These are phyloP conservation scores for Fusarium liriodendri DNA, from an alignment of 2,329 filamentous ascomycete genomes.

Conservation along the genomic window DNA sequence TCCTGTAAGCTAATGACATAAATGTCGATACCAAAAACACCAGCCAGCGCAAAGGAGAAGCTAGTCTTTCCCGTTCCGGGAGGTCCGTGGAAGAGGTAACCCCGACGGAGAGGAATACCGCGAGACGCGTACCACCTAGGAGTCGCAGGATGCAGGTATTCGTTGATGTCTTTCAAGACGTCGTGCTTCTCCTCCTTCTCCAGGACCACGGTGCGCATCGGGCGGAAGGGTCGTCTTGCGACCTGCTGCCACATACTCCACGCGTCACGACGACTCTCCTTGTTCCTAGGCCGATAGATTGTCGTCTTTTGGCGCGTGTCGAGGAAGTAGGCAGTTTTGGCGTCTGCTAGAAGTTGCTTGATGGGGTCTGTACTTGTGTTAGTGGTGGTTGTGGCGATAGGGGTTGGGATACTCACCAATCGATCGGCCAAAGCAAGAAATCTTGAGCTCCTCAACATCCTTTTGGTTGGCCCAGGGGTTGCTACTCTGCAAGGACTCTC, in stretches of 20 bases:
- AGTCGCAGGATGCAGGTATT: slow-evolving; percentile 78
- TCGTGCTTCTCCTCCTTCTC: slow-evolving; percentile 73
- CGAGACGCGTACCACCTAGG: slow-evolving; percentile 79
- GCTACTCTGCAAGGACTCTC: slow-evolving; percentile 54
- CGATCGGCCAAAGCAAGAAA: slow-evolving; percentile 66
- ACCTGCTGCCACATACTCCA: slow-evolving; percentile 65
- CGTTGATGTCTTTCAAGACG: slow-evolving; percentile 78
- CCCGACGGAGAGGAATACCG: slow-evolving; percentile 80
- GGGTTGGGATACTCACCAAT: slow-evolving; percentile 39
- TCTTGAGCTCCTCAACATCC: slow-evolving; percentile 63
- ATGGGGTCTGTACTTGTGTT: slow-evolving; percentile 56
- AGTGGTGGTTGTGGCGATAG: neutral
- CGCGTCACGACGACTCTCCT: slow-evolving; percentile 58
- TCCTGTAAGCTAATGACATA: slow-evolving; percentile 70
- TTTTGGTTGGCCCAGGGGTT: slow-evolving; percentile 54
- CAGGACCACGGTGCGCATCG: slow-evolving; percentile 81
- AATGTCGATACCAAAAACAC: slow-evolving; percentile 74
- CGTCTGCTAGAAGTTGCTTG: slow-evolving; percentile 65
- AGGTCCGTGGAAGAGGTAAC: slow-evolving; percentile 82
- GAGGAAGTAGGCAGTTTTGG: slow-evolving; percentile 63
- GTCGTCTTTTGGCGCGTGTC: slow-evolving; percentile 67
- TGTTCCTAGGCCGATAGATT: slow-evolving; percentile 64
- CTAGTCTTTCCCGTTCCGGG: slow-evolving; percentile 81
- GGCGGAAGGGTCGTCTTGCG: slow-evolving; percentile 72
- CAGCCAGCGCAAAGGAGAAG: slow-evolving; percentile 73